Evolutionary conservation across 169 alveolate genomes (phyloP).

Genomic region (Cryptosporidium baileyi): DNA sequence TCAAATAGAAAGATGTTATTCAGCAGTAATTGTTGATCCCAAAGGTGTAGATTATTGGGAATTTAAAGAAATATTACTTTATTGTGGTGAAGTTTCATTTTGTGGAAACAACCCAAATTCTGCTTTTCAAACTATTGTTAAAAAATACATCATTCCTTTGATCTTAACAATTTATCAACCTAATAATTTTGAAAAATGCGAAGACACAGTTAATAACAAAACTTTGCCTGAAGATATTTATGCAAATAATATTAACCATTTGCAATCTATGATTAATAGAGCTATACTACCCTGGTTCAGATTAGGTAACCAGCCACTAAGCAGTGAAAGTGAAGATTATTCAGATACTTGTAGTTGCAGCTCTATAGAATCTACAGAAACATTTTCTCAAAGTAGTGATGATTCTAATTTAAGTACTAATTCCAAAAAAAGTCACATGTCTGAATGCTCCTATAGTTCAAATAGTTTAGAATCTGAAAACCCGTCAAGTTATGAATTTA

Average conservation of each 20-base stretch:
- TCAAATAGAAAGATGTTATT: constrained; percentile 57
- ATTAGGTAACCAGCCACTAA: constrained; percentile 22
- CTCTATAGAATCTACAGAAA: background rate
- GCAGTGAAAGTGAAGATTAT: constrained; percentile 25
- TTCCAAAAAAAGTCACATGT: background rate
- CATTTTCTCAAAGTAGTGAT: background rate
- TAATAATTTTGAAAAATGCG: constrained; percentile 62
- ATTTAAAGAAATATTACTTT: constrained; percentile 57
- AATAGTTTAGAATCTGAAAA: no score
- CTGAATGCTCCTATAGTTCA: no score
- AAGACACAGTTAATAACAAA: background rate
- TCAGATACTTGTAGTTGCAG: constrained; percentile 50
- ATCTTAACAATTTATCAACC: constrained; percentile 56
- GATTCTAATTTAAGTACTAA: background rate
- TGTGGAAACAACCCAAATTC: constrained; percentile 35
- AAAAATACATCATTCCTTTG: constrained; percentile 52
- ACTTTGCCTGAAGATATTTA: background rate
- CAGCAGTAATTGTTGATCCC: constrained; percentile 48
- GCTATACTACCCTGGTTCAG: constrained; percentile 64
- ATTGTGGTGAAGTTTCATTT: constrained; percentile 52
- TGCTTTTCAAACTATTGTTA: constrained; percentile 53
- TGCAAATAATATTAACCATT: background rate
- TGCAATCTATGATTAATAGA: constrained; percentile 51
- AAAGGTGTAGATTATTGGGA: constrained; percentile 68
- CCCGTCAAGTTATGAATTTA: no score